Evolutionary conservation across 257 asterid genomes (phyloP).

Genomic region (Penstemon newberryi): DNA sequence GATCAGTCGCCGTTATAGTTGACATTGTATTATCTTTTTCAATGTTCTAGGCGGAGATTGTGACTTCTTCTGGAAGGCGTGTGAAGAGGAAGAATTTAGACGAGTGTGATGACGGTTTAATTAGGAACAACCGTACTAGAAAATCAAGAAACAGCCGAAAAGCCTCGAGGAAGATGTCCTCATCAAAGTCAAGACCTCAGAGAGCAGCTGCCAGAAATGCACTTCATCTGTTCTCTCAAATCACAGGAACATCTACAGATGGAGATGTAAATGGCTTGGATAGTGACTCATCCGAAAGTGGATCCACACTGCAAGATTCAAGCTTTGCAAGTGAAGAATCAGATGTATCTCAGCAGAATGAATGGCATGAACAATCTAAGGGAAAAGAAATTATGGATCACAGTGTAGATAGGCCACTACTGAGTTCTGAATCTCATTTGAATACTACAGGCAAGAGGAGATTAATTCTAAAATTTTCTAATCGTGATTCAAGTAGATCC

Average conservation of each 20-base stretch:
- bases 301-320: conserved; percentile 66
- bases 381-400: conserved; percentile 70
- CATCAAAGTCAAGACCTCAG: conserved; percentile 82
- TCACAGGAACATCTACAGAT: conserved; percentile 77
- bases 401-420: conserved; percentile 43
- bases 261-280: conserved; percentile 60
- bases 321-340: conserved; percentile 73
- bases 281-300: conserved; percentile 68
- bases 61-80: conserved; percentile 93
- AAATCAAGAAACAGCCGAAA: conserved; percentile 66
- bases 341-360: conserved; percentile 57
- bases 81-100: conserved; percentile 89
- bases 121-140: conserved; percentile 43
- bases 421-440: conserved; percentile 44
- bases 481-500: conserved; percentile 58
- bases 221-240: conserved; percentile 83
- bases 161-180: conserved; percentile 51
- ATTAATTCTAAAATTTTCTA: conserved; percentile 80
- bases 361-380: conserved; percentile 49
- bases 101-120: conserved; percentile 48
- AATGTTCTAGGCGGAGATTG: conserved; percentile 62
- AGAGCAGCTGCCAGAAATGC: conserved; percentile 99
- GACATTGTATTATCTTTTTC: conserved; percentile 12
- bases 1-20: neutral
- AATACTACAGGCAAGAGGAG: conserved; percentile 59